phyloP scores from a whole-genome alignment of 148 eudicot genomes.

The Pouteria glomerata region DNA sequence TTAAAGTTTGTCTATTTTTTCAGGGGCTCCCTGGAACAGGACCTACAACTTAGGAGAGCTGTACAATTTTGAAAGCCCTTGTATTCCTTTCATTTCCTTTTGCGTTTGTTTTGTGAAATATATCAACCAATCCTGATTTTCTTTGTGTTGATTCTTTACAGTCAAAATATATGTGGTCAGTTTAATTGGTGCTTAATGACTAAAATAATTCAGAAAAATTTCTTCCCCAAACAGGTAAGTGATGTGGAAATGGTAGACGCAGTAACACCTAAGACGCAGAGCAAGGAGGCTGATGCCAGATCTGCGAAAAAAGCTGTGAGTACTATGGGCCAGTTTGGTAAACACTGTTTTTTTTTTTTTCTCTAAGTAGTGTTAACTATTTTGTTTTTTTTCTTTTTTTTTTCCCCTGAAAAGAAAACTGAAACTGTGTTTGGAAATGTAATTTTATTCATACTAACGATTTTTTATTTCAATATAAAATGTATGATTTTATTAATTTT shows the following conservation, averaged over 20 bases:
- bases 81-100: no score
- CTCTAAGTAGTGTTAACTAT: neutral
- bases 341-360: no score
- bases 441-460: no score
- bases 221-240: conserved; percentile 31
- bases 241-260: conserved; percentile 85
- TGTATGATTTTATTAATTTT: no score
- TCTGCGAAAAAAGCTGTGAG: conserved; percentile 40
- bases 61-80: neutral
- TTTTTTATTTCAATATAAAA: no score
- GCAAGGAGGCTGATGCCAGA: conserved; percentile 8
- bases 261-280: conserved; percentile 16
- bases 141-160: no score
- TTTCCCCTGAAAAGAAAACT: no score
- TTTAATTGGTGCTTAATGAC: neutral
- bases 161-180: neutral
- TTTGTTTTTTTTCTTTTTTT: neutral
- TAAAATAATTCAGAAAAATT: neutral
- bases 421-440: no score
- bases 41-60: neutral
- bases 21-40: neutral
- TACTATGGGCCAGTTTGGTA: no score
- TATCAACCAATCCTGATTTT: no score
- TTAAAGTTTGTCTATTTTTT: no score
- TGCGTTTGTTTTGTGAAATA: no score